These are phyloP conservation scores for Aegilops longissima DNA, from an alignment of 176 grass and related monocot species.

Conservation along the genomic window DNA sequence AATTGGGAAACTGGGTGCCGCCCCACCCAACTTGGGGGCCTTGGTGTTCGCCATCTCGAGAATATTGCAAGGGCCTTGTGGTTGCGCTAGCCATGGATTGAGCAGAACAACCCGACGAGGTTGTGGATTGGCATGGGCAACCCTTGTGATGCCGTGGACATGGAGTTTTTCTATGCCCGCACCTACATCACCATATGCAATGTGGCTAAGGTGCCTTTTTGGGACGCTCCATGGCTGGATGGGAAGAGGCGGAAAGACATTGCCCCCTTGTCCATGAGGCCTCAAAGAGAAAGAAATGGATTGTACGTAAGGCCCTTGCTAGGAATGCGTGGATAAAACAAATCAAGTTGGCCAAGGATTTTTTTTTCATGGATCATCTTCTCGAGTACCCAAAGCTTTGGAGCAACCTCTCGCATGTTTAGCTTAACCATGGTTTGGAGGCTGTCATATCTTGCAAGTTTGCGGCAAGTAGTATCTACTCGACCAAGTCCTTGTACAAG, in stretches of 20 bases:
- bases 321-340: neutral
- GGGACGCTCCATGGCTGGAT: neutral
- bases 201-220: neutral
- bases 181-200: neutral
- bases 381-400: no score
- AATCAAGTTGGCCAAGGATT: no score
- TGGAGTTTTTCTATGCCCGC: neutral
- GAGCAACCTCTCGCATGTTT: no score
- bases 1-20: neutral
- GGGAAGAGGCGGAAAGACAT: neutral
- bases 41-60: neutral
- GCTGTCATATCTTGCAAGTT: no score
- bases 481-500: no score
- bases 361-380: no score
- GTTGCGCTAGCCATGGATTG: neutral
- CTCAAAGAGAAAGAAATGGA: neutral
- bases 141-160: neutral
- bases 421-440: no score
- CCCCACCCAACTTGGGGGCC: neutral
- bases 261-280: neutral
- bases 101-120: neutral
- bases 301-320: neutral
- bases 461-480: no score
- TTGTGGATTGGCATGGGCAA: neutral
- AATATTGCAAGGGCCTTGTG: neutral